These are phyloP conservation scores for Thelephora ganbajun DNA, from an alignment of 768 basidiomycete species.

Conservation along the genomic window DNA sequence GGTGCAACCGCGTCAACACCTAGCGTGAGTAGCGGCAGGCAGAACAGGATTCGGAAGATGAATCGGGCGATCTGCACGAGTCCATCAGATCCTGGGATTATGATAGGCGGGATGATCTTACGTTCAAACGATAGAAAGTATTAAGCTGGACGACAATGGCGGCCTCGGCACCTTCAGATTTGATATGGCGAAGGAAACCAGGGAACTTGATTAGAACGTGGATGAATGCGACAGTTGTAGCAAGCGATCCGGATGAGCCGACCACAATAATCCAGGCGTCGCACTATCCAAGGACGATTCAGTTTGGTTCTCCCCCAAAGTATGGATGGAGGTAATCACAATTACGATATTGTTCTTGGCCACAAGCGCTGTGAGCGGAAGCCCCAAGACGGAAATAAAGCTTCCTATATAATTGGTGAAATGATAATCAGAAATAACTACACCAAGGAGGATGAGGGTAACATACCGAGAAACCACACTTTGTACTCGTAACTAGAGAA, in stretches of 20 bases:
- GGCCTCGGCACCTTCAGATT: slow-evolving; percentile 59
- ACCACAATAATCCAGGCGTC: slow-evolving; percentile 65
- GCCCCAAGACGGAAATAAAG: slow-evolving; percentile 45
- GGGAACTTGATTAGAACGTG: slow-evolving; percentile 64
- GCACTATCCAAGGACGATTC: slow-evolving; percentile 25
- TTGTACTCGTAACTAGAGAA: slow-evolving; percentile 71
- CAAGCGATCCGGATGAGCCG: slow-evolving; percentile 50
- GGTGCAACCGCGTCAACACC: slow-evolving; percentile 49
- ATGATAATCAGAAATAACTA: neutral
- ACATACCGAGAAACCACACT: slow-evolving; percentile 54
- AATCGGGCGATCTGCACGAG: slow-evolving; percentile 46
- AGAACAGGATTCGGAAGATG: slow-evolving; percentile 63
- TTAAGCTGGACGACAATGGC: slow-evolving; percentile 59
- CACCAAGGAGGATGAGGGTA: neutral
- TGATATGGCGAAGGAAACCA: slow-evolving; percentile 53
- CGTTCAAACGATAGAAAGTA: slow-evolving; percentile 70
- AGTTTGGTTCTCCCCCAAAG: neutral
- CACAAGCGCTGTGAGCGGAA: slow-evolving; percentile 57
- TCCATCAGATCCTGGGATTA: neutral
- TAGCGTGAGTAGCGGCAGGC: slow-evolving; percentile 51
- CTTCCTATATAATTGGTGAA: slow-evolving; percentile 32
- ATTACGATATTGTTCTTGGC: slow-evolving; percentile 43
- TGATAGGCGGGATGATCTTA: slow-evolving; percentile 20
- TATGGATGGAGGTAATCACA: slow-evolving; percentile 23
- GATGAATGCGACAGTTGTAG: slow-evolving; percentile 56